These are phyloP conservation scores for Suhomyces pyralidae DNA, from an alignment of 805 yeast species.

Conservation along the genomic window DNA sequence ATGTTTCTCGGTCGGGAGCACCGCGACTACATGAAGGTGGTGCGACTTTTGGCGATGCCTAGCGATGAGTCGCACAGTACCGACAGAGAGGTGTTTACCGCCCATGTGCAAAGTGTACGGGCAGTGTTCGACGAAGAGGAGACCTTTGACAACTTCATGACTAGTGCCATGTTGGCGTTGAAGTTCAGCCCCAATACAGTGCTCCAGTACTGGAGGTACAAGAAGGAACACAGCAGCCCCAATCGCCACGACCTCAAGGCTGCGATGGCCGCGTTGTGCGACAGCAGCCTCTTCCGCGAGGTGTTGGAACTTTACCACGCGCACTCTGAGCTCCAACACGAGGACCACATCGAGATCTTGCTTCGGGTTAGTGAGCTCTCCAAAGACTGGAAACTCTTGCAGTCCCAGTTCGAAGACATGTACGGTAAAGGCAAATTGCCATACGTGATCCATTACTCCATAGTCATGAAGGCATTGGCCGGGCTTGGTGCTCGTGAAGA, in stretches of 20 bases:
- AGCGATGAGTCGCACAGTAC: neutral
- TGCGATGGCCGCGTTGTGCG: constrained; percentile 29
- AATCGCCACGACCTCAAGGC: constrained; percentile 24
- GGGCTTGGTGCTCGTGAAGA: constrained; percentile 44
- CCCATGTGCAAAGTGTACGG: neutral
- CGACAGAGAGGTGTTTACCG: neutral
- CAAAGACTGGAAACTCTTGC: constrained; percentile 54
- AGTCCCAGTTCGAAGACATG: constrained; percentile 53
- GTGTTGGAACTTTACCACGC: constrained; percentile 31
- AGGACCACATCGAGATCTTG: constrained; percentile 47
- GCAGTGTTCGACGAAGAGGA: neutral
- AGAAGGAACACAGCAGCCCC: constrained; percentile 8
- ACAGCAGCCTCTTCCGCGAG: constrained; percentile 17
- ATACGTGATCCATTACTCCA: constrained; percentile 51
- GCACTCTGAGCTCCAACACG: constrained; percentile 41
- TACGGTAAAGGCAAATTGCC: constrained; percentile 56
- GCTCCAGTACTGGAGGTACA: constrained; percentile 21
- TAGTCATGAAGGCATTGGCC: constrained; percentile 61
- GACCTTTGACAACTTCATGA: constrained; percentile 13
- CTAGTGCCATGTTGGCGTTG: constrained; percentile 15
- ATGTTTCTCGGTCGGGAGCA: constrained; percentile 14
- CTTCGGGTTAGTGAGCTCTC: constrained; percentile 44
- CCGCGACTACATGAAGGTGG: constrained; percentile 16
- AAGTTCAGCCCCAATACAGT: constrained; percentile 14
- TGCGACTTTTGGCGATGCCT: constrained; percentile 16